These are phyloP conservation scores for Rhodofomes roseus DNA, from an alignment of 1,284 basidiomycete species.

Conservation along the genomic window DNA sequence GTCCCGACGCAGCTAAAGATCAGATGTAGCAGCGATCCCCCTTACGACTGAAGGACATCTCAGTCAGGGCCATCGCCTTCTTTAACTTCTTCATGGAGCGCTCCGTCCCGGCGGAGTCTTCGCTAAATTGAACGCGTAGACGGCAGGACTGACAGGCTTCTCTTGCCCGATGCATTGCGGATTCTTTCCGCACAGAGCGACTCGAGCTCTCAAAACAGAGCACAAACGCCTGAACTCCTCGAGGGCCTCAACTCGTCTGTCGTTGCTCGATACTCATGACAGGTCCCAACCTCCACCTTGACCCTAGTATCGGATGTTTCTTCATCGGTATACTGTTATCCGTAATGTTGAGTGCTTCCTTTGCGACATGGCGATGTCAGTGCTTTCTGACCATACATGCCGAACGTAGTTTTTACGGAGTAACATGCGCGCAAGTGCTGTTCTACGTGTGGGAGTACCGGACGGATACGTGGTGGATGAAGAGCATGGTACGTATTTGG, in stretches of 20 bases:
- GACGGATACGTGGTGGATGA: not conserved
- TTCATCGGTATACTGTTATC: constrained; percentile 2
- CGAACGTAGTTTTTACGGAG: not conserved
- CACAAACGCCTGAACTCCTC: too few relatives aligned
- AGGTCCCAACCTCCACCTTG: not conserved
- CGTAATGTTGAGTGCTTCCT: not conserved
- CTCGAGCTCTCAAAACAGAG: too few relatives aligned
- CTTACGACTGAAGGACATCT: too few relatives aligned
- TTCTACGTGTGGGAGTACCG: not conserved
- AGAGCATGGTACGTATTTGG: not conserved
- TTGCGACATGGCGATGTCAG: not conserved
- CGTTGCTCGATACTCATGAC: constrained; percentile 41
- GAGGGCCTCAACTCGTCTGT: constrained; percentile 29
- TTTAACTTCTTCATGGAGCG: too few relatives aligned
- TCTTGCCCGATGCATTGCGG: too few relatives aligned
- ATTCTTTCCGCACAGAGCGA: too few relatives aligned
- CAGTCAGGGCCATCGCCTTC: too few relatives aligned
- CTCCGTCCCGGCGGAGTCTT: too few relatives aligned
- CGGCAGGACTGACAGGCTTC: too few relatives aligned
- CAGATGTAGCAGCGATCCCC: too few relatives aligned
- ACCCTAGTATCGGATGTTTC: constrained; percentile 4
- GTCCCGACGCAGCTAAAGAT: too few relatives aligned
- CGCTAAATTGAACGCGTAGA: too few relatives aligned
- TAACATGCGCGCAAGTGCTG: not conserved
- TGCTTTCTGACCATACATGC: not conserved